Percentiles rank a stretch among this genome's conserved stretches.
These are phyloP conservation scores for Leccinum arenicola DNA, from an alignment of 768 basidiomycete species.

Conservation along the genomic window DNA sequence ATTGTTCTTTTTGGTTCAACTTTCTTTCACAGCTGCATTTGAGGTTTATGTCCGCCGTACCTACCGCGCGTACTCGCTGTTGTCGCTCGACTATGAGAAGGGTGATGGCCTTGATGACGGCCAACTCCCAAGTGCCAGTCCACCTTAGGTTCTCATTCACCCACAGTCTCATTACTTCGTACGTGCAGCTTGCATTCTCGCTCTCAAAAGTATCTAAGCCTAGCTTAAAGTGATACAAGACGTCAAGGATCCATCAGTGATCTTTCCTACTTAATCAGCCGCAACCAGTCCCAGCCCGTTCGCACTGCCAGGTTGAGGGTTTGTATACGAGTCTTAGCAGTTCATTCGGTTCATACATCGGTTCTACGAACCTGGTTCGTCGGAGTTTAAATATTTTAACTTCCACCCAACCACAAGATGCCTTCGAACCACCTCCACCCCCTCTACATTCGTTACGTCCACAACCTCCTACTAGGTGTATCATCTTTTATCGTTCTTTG, in stretches of 20 bases:
- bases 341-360: no score
- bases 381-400: no score
- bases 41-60: slow-evolving; percentile 96
- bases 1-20: not conserved
- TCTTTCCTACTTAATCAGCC: slow-evolving; percentile 86
- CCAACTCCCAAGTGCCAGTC: slow-evolving; percentile 82
- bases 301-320: slow-evolving; percentile 49
- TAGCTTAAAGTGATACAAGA: slow-evolving; percentile 48
- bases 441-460: no score
- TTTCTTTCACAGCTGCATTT: slow-evolving; percentile 64
- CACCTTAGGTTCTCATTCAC: slow-evolving; percentile 86
- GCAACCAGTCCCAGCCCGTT: slow-evolving; percentile 82
- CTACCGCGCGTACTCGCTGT: slow-evolving; percentile 88
- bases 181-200: slow-evolving; percentile 4
- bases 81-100: slow-evolving; percentile 94
- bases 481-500: no score
- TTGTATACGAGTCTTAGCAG: no score
- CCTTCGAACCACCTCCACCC: no score
- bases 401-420: no score
- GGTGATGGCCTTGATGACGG: slow-evolving; percentile 83
- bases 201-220: slow-evolving; percentile 8
- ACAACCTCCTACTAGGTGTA: no score
- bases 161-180: slow-evolving; percentile 57
- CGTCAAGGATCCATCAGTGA: slow-evolving; percentile 95
- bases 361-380: no score